Conservation (phyloP, 148 eudicot genomes). For the Silene uniflora region DNA sequence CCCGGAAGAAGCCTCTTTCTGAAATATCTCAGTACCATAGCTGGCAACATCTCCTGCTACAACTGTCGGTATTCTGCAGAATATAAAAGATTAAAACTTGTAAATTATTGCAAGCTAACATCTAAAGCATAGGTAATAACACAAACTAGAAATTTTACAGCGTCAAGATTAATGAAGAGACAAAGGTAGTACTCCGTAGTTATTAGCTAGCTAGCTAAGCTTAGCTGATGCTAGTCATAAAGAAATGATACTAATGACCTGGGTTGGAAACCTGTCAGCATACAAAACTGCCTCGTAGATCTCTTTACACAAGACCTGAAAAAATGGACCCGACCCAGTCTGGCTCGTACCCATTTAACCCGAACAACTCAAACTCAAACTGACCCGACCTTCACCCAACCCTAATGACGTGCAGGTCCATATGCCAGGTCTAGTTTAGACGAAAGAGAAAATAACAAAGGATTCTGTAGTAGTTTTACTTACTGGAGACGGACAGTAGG, state of each 20-base stretch:
- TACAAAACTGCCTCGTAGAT: neutral
- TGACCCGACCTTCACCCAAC: neutral
- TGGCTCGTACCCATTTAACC: no score
- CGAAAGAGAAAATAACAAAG: neutral
- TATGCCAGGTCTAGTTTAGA: neutral
- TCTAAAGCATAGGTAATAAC: neutral
- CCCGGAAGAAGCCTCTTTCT: constrained; percentile 47
- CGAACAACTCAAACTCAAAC: neutral
- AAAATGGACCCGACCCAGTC: no score
- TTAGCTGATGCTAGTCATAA: no score
- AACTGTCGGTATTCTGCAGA: constrained; percentile 72
- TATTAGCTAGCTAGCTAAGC: no score
- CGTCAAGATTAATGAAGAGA: neutral
- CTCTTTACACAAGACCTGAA: no score
- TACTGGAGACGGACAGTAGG: constrained; percentile 82
- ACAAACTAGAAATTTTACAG: neutral
- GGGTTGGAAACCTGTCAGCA: neutral
- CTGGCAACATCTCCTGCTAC: constrained; percentile 43
- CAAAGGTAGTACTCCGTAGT: neutral
- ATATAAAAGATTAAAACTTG: constrained; percentile 5
- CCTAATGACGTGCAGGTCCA: neutral
- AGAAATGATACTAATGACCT: neutral
- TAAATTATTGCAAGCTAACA: neutral
- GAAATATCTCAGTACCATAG: constrained; percentile 69
- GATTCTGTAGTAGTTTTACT: constrained; percentile 29